Percentiles rank a stretch among this genome's conserved stretches.
phyloP scores from a whole-genome alignment of 2,329 filamentous ascomycete genomes.

The Paramyrothecium sp. region DNA sequence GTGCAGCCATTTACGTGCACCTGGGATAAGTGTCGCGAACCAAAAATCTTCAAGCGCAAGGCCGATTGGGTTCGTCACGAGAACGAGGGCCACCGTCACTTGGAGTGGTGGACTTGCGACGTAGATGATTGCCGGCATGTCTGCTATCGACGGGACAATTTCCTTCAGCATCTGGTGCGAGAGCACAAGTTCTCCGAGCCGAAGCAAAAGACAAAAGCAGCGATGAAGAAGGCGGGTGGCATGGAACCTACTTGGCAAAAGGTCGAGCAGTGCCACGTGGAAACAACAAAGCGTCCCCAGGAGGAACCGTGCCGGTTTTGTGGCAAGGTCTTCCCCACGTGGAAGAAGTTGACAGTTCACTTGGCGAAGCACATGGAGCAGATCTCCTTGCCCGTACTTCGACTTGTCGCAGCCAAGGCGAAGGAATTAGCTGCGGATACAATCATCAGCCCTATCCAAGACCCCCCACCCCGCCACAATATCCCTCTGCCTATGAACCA shows the following conservation, averaged over 20 bases:
- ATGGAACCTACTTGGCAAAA: slow-evolving; percentile 71
- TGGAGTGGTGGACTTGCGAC: slow-evolving; percentile 89
- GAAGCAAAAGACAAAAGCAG: slow-evolving; percentile 71
- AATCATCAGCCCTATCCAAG: slow-evolving; percentile 66
- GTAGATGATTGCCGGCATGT: slow-evolving; percentile 77
- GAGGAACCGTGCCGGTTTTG: slow-evolving; percentile 88
- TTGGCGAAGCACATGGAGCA: slow-evolving; percentile 93
- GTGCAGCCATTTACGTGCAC: slow-evolving; percentile 93
- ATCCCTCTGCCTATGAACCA: slow-evolving; percentile 23
- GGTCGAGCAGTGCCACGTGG: slow-evolving; percentile 73
- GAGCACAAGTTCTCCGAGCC: slow-evolving; percentile 87
- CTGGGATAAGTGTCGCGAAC: slow-evolving; percentile 77
- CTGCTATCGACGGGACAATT: slow-evolving; percentile 89
- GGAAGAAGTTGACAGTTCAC: slow-evolving; percentile 95
- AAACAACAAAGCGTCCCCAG: slow-evolving; percentile 63
- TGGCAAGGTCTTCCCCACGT: slow-evolving; percentile 73
- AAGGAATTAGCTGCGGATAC: slow-evolving; percentile 58
- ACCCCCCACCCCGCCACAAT: slow-evolving; percentile 41
- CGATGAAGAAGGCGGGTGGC: slow-evolving; percentile 57
- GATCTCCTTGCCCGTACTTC: slow-evolving; percentile 78
- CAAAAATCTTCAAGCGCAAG: slow-evolving; percentile 92
- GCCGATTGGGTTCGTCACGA: slow-evolving; percentile 95
- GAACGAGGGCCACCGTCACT: slow-evolving; percentile 83
- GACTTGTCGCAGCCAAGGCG: slow-evolving; percentile 47
- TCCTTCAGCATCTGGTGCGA: slow-evolving; percentile 86